Conservation (phyloP, 2,329 filamentous ascomycete species). For the Talaromyces albobiverticillius region DNA sequence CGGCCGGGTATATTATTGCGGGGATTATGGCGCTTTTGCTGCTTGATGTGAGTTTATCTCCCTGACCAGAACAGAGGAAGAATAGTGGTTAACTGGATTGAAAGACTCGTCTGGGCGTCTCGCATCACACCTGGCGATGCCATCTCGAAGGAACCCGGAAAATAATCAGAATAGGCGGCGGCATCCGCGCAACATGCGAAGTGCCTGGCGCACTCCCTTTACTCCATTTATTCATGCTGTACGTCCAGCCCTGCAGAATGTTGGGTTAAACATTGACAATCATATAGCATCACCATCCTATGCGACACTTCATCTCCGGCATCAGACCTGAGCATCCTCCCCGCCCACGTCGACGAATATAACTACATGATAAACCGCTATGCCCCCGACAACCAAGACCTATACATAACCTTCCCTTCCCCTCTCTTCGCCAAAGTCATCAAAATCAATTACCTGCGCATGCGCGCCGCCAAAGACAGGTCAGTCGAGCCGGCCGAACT, state of each 20-base stretch:
- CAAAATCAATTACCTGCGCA: conserved; percentile 23
- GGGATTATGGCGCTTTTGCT: background rate
- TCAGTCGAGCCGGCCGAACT: background rate
- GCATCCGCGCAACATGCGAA: background rate
- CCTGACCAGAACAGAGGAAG: background rate
- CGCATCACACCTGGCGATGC: background rate
- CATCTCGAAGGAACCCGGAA: background rate
- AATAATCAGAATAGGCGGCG: background rate
- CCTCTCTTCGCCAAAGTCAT: background rate
- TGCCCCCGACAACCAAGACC: background rate
- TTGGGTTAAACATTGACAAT: background rate
- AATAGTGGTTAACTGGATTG: background rate
- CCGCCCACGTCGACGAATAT: background rate
- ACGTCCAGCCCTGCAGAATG: background rate
- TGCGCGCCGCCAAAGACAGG: conserved; percentile 15
- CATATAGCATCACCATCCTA: background rate
- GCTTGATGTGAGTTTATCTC: background rate
- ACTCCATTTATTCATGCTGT: background rate
- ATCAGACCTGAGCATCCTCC: background rate
- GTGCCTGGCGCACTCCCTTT: background rate
- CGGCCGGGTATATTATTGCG: background rate
- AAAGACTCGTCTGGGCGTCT: background rate
- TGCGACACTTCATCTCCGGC: background rate
- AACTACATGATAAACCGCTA: background rate
- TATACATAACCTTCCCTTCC: background rate